phyloP scores from a whole-genome alignment of 75 land plant species.

The Larix kaempferi region DNA sequence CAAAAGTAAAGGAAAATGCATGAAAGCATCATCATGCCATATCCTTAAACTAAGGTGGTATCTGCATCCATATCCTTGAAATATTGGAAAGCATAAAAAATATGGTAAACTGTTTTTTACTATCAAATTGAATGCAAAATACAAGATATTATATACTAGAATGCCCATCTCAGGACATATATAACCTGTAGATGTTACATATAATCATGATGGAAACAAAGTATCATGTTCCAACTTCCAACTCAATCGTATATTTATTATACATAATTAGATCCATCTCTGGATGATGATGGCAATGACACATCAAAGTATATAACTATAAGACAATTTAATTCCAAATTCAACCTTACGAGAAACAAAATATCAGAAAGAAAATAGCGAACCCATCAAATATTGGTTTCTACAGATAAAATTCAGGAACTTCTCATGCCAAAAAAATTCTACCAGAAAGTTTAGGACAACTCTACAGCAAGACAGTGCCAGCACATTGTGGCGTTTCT shows the following conservation, averaged over 20 bases:
- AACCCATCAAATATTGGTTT: not conserved
- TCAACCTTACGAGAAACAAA: not conserved
- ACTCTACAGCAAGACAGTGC: not conserved
- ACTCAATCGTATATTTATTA: not conserved
- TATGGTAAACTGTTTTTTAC: not conserved
- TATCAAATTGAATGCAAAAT: not conserved
- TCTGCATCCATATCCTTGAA: not conserved
- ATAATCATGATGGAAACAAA: not conserved
- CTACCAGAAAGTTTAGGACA: not conserved
- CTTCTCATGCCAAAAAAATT: not conserved
- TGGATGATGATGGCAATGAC: not conserved
- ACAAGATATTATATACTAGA: not conserved
- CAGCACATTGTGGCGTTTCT: not conserved
- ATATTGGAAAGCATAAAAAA: not conserved
- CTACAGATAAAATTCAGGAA: not conserved
- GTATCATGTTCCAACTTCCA: not conserved
- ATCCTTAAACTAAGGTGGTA: not conserved
- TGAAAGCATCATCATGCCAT: too few species aligned
- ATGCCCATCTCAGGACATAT: not conserved
- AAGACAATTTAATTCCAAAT: not conserved
- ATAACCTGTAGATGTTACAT: slow-evolving; percentile 4
- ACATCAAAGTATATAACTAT: not conserved
- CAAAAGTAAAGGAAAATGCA: too few species aligned
- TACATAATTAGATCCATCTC: not conserved
- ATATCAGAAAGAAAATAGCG: not conserved